Percentiles rank a stretch among this genome's conserved stretches.
Conservation (phyloP, 176 grass and related monocot species). For the Musa acuminata region DNA sequence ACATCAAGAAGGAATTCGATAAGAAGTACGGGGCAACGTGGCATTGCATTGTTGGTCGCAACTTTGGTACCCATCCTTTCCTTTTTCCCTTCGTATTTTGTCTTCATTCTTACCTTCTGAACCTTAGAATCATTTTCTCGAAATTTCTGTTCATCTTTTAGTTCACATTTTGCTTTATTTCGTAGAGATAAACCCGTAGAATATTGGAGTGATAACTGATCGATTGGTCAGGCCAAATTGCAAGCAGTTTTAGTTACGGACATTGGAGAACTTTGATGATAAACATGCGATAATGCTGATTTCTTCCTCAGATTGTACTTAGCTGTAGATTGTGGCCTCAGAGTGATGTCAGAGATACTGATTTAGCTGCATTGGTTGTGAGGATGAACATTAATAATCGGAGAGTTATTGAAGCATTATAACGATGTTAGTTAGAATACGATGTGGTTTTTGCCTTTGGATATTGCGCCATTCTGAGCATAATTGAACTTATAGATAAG, state of each 20-base stretch:
- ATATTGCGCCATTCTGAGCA: no score
- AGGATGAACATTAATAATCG: no score
- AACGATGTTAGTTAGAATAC: no score
- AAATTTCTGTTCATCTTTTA: background rate
- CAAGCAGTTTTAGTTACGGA: background rate
- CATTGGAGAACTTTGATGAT: background rate
- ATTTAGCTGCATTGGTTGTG: no score
- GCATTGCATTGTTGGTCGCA: constrained; percentile 99
- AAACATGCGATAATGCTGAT: background rate
- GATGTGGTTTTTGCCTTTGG: no score
- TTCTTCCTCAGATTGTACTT: no score
- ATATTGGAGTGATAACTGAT: background rate
- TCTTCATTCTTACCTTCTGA: no score
- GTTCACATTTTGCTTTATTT: background rate
- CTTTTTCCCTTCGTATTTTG: background rate
- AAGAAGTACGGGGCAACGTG: constrained; percentile 82
- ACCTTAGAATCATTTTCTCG: background rate
- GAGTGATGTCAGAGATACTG: no score
- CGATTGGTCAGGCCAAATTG: background rate
- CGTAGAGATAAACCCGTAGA: background rate
- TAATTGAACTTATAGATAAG: no score
- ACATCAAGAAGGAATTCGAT: constrained; percentile 99
- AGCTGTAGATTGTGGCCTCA: no score
- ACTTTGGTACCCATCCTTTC: constrained; percentile 59
- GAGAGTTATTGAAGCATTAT: no score